phyloP scores from a whole-genome alignment of 2,329 filamentous ascomycete genomes.

The Fusarium heterosporum region DNA sequence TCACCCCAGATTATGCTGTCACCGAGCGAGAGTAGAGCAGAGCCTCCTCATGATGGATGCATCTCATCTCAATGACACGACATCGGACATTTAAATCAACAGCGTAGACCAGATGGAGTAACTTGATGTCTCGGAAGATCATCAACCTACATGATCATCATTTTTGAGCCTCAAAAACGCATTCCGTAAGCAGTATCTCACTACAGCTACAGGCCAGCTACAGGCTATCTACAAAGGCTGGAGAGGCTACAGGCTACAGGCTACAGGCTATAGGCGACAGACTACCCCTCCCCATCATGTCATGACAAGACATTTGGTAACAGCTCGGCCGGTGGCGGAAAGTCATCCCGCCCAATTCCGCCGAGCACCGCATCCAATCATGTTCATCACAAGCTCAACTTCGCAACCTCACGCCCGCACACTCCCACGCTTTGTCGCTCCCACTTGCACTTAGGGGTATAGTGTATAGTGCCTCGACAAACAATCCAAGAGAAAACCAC shows the following conservation, averaged over 20 bases:
- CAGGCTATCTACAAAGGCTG: too few relatives aligned
- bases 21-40: constrained; percentile 19
- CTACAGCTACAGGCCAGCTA: background rate
- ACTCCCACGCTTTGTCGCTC: constrained; percentile 51
- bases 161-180: constrained; percentile 4
- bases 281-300: constrained; percentile 18
- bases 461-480: constrained; percentile 49
- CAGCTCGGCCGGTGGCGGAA: constrained; percentile 35
- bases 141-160: background rate
- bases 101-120: constrained; percentile 34
- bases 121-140: background rate
- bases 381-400: constrained; percentile 14
- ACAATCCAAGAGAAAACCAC: constrained; percentile 22
- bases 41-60: constrained; percentile 39
- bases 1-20: constrained; percentile 37
- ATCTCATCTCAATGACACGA: constrained; percentile 7
- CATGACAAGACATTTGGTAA: constrained; percentile 16
- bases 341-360: constrained; percentile 29
- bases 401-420: constrained; percentile 34
- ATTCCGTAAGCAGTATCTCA: background rate
- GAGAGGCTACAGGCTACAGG: background rate
- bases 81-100: constrained; percentile 21
- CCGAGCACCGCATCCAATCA: constrained; percentile 16
- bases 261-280: background rate
- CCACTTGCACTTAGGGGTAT: constrained; percentile 70